Percentiles rank a stretch among this genome's conserved stretches.
phyloP scores from a whole-genome alignment of 176 grass and related monocot genomes.

The Aegilops speltoides region DNA sequence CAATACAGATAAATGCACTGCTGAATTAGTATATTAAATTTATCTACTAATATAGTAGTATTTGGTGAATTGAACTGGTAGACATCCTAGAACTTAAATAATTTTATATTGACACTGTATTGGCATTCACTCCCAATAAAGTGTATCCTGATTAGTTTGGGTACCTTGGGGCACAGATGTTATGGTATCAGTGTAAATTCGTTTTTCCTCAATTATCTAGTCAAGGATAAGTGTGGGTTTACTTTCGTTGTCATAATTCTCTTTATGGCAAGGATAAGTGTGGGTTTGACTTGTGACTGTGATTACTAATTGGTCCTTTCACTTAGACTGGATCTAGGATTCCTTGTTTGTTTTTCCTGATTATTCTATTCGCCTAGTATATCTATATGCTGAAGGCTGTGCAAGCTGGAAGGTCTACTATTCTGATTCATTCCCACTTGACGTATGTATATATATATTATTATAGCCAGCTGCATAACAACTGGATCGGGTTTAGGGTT shows the following conservation, averaged over 20 bases:
- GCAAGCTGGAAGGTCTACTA: neutral
- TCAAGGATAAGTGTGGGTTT: conserved; percentile 8
- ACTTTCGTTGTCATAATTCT: neutral
- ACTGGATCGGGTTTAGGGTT: neutral
- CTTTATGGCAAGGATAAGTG: conserved; percentile 5
- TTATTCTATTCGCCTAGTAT: conserved; percentile 17
- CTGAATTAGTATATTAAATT: neutral
- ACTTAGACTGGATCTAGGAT: neutral
- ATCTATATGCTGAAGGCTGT: conserved; percentile 7
- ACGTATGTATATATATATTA: neutral
- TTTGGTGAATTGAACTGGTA: neutral
- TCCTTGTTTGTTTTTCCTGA: conserved; percentile 16
- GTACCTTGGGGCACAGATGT: neutral
- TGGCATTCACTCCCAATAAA: neutral
- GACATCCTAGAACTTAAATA: neutral
- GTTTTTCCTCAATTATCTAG: neutral
- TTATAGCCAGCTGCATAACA: conserved; percentile 4
- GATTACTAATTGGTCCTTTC: neutral
- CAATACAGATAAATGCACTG: conserved; percentile 8
- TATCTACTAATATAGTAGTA: neutral
- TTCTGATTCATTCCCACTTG: neutral
- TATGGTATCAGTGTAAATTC: neutral
- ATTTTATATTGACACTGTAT: neutral
- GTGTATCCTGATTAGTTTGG: neutral
- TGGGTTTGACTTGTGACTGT: neutral